Conservation (phyloP, 441 rosid species). For the Euphorbia schlechtendalii region DNA sequence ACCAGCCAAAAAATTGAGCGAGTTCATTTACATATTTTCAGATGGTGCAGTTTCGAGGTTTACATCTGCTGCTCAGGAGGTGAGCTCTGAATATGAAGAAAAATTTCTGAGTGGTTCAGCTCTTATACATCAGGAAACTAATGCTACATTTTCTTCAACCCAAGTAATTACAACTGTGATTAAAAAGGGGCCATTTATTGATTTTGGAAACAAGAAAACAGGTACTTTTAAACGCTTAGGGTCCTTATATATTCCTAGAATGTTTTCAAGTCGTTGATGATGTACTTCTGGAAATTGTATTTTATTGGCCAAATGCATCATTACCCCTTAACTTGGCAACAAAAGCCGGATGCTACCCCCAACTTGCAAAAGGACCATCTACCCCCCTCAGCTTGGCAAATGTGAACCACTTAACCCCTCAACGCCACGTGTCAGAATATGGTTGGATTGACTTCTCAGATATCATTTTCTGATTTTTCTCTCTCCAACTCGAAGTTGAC, state of each 20-base stretch:
- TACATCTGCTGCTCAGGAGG: neutral
- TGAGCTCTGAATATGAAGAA: neutral
- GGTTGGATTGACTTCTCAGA: too few species aligned
- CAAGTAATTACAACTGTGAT: neutral
- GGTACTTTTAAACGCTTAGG: constrained; percentile 10
- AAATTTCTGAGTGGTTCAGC: neutral
- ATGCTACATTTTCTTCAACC: constrained; percentile 11
- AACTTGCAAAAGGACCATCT: too few species aligned
- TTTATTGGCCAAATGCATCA: too few species aligned
- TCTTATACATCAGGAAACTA: constrained; percentile 1
- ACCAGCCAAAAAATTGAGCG: neutral
- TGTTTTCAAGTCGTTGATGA: neutral
- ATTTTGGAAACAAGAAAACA: neutral
- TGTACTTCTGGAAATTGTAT: constrained; percentile 1
- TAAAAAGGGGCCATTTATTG: constrained; percentile 7
- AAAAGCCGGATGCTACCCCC: too few species aligned
- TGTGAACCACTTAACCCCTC: too few species aligned
- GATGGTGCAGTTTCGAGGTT: neutral
- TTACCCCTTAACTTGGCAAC: too few species aligned
- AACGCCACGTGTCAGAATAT: too few species aligned
- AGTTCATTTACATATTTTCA: neutral
- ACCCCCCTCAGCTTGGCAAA: too few species aligned
- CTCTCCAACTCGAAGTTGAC: too few species aligned
- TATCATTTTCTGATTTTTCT: too few species aligned
- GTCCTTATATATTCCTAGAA: neutral